phyloP scores from a whole-genome alignment of 441 rosid species.

The Syzygium syzygioides region DNA sequence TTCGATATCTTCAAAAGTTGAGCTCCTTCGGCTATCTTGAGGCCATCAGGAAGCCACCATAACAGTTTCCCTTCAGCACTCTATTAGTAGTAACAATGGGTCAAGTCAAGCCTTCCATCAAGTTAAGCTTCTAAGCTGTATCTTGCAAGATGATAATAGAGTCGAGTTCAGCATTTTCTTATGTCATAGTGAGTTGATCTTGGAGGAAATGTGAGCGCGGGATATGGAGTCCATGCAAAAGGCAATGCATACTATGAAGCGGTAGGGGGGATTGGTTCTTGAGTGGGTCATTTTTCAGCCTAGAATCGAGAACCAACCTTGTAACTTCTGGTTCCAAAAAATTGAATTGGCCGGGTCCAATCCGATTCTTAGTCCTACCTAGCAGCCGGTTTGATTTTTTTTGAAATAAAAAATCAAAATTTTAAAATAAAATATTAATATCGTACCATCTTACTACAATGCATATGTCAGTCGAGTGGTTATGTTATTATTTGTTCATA shows the following conservation, averaged over 20 bases:
- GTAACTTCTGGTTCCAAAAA: fast-evolving
- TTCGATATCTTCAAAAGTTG: neutral
- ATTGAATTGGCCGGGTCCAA: neutral
- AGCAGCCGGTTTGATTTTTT: neutral
- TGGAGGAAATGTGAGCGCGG: neutral
- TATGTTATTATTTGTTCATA: fast-evolving
- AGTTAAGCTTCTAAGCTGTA: neutral
- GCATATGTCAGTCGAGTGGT: neutral
- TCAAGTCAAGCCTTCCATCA: neutral
- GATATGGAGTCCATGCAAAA: neutral
- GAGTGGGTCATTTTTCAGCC: neutral
- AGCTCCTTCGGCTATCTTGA: neutral
- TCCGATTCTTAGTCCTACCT: neutral
- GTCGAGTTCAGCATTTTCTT: neutral
- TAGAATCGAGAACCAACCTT: neutral
- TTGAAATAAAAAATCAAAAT: neutral
- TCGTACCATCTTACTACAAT: neutral
- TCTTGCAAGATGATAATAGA: neutral
- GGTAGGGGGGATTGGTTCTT: neutral
- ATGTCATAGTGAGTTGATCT: neutral
- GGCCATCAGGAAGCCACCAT: neutral
- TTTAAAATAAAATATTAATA: neutral
- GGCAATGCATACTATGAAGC: neutral
- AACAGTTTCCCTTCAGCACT: neutral
- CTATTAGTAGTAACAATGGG: neutral